phyloP scores from a whole-genome alignment of 345 rosid genomes.

The Anacardium occidentale region DNA sequence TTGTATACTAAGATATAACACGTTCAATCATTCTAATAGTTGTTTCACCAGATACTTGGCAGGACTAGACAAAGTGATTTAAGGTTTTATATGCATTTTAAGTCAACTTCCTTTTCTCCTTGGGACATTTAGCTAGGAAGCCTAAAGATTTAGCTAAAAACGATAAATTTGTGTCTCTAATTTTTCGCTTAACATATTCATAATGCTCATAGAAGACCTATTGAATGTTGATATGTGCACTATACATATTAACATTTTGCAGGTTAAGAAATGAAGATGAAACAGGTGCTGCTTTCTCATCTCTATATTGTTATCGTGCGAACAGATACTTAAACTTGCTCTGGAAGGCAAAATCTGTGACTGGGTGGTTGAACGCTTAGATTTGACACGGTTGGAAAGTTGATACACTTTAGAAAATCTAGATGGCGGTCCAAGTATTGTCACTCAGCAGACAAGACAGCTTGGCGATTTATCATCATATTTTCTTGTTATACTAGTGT shows the following conservation, averaged over 20 bases:
- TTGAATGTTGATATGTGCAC: slow-evolving; percentile 3
- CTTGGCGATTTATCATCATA: too few species aligned
- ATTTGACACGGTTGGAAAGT: neutral
- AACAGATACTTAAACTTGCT: slow-evolving; percentile 5
- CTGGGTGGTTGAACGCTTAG: neutral
- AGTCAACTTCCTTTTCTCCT: neutral
- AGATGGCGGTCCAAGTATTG: neutral
- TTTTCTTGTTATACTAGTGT: neutral
- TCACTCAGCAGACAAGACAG: neutral
- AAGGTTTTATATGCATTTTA: neutral
- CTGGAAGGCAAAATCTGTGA: slow-evolving; percentile 7
- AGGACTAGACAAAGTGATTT: neutral
- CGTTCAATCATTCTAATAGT: neutral
- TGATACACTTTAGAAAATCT: neutral
- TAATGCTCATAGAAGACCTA: neutral
- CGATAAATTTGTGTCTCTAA: neutral
- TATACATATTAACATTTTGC: slow-evolving; percentile 11
- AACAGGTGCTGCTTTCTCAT: neutral
- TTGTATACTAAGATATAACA: neutral
- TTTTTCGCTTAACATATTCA: neutral
- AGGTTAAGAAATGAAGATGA: slow-evolving; percentile 32
- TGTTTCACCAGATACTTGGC: neutral
- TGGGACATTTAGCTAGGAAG: neutral
- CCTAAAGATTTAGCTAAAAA: neutral
- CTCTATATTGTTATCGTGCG: neutral